Percentiles rank a stretch among this genome's conserved stretches.
phyloP scores from a whole-genome alignment of 768 basidiomycete species.

The Rhodotorula kratochvilovae region DNA sequence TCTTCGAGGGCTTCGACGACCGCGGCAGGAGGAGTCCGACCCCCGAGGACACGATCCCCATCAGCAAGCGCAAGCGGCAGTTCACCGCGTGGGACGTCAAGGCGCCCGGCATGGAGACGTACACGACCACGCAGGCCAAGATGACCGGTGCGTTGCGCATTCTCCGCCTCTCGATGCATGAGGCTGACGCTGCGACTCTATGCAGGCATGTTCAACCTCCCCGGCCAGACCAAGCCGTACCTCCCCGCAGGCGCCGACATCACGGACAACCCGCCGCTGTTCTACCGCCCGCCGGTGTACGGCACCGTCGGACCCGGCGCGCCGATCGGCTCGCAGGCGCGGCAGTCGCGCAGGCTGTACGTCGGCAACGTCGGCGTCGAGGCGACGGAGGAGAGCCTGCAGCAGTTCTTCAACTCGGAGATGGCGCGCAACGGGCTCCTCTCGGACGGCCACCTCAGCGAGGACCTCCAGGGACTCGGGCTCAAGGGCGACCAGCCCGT shows the following conservation, averaged over 20 bases:
- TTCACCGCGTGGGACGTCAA: conserved; percentile 95
- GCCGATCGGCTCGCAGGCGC: conserved; percentile 48
- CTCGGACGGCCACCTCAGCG: conserved; percentile 43
- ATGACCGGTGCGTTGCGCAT: conserved; percentile 66
- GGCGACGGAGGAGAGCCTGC: conserved; percentile 85
- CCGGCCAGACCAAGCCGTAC: conserved; percentile 63
- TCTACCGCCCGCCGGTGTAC: conserved; percentile 36
- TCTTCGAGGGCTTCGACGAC: conserved; percentile 57
- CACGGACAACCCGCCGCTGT: conserved; percentile 51
- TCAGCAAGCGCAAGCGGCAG: conserved; percentile 80
- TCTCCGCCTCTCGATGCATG: not conserved
- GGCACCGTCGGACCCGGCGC: conserved; percentile 53
- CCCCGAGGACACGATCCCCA: conserved; percentile 71
- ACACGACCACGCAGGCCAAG: conserved; percentile 94
- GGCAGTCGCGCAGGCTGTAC: conserved; percentile 90
- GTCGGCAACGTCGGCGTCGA: conserved; percentile 94
- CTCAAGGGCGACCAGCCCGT: conserved; percentile 74
- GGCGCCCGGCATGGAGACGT: conserved; percentile 90
- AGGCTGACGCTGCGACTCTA: not conserved
- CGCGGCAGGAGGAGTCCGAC: conserved; percentile 83
- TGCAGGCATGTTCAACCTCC: conserved; percentile 88
- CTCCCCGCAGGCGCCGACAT: conserved; percentile 58
- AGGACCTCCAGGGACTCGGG: conserved; percentile 51
- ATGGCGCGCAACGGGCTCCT: conserved; percentile 83
- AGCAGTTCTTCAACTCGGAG: conserved; percentile 90